phyloP scores from a whole-genome alignment of 305 asterid species.

The Solanum hybrid region DNA sequence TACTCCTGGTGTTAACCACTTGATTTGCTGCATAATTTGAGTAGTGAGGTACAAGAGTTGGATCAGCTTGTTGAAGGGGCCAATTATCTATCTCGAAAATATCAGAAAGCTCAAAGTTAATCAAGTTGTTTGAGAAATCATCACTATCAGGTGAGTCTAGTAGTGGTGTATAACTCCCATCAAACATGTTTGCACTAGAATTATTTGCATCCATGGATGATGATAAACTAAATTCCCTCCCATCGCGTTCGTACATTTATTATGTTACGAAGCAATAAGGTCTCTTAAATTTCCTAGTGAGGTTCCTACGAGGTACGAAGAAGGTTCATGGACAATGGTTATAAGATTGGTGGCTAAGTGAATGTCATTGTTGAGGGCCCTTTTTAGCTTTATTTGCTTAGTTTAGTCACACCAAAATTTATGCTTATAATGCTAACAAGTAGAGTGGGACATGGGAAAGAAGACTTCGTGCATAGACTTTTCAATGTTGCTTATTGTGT shows the following conservation, averaged over 20 bases:
- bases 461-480: slow-evolving; percentile 65
- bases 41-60: slow-evolving; percentile 22
- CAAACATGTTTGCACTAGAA: slow-evolving; percentile 11
- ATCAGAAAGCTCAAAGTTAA: slow-evolving; percentile 39
- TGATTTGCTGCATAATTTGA: slow-evolving; percentile 16
- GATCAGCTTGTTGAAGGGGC: slow-evolving; percentile 33
- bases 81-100: slow-evolving; percentile 48
- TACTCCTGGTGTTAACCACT: slow-evolving; percentile 3
- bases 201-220: slow-evolving; percentile 39
- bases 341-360: slow-evolving; percentile 40
- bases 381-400: neutral
- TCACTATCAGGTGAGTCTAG: slow-evolving; percentile 1
- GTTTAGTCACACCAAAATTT: slow-evolving; percentile 23
- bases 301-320: slow-evolving; percentile 37
- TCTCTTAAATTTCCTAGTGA: slow-evolving; percentile 26
- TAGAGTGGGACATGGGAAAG: slow-evolving; percentile 33
- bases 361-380: slow-evolving; percentile 31
- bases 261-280: neutral
- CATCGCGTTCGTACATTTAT: neutral
- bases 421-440: neutral
- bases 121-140: neutral
- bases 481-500: neutral
- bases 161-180: slow-evolving; percentile 9
- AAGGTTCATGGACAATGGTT: slow-evolving; percentile 45
- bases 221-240: neutral